Evolutionary conservation across 2,329 filamentous ascomycete genomes (phyloP), one percentile per base, ranked within the genome.

Genomic region (Xylariaceae sp.): DNA sequence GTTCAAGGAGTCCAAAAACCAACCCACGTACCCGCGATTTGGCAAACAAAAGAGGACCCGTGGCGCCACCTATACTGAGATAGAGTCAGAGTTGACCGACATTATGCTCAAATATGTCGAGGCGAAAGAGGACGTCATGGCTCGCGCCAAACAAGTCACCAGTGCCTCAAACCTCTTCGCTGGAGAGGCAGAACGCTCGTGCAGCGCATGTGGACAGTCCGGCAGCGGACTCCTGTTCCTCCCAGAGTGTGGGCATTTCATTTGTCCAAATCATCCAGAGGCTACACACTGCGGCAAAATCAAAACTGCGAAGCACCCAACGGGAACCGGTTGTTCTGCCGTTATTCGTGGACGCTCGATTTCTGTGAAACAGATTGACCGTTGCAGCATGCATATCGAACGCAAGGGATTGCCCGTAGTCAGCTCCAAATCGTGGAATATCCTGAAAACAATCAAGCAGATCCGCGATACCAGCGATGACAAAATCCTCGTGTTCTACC

Each of bases 401-500:
- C 42, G 18, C n/a, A 30, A 54, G 30, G 4, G 44, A 35, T 18
- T 18, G 2, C 35, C 42, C 3, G 17, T 44, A 2, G 17, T 60
- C 4, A 70, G 69, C 42, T 62, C 66, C 13, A 73, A 73, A 52
- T 55, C 67, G 1, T 35, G 52, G n/a, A 59, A 59, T 18, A 66
- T 72, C 13, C 45, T 62, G 4, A 50, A 64, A 1, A 54, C 49
- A 3, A 65, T 72, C 23, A 45, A 57, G 1, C 1, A 23, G 0
- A 62, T 67, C 2, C 61, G 67, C 0, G 2, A 50, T 0, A 53
- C 60, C 7, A n/a, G 39, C 7, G 9, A 60, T 5, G 69, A 72
- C 1, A 60, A 64, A 9, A 68, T 73, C 4, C 61, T 79, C 2
- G 55, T 79, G 4, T 79, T 79, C 59, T 71, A 70, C 1, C 74